phyloP scores from a whole-genome alignment of 495 filamentous ascomycete species.

The Penicillium crystallinum region DNA sequence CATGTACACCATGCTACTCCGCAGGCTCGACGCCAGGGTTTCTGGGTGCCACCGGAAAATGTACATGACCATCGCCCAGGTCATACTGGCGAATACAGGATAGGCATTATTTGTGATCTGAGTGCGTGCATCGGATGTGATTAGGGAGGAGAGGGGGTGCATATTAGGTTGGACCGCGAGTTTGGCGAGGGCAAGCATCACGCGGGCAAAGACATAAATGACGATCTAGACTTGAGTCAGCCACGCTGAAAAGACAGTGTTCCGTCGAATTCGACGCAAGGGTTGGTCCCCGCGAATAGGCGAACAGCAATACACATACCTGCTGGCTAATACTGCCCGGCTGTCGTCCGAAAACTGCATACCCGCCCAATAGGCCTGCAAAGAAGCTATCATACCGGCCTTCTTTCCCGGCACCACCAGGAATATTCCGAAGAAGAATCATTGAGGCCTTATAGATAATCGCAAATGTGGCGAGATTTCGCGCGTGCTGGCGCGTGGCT shows the following conservation, averaged over 20 bases:
- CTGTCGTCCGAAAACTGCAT: conserved; percentile 84
- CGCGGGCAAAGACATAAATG: conserved; percentile 94
- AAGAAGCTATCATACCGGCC: conserved; percentile 78
- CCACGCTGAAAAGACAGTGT: background rate
- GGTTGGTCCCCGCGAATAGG: too few relatives aligned
- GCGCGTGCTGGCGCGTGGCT: conserved; percentile 85
- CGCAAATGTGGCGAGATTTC: conserved; percentile 86
- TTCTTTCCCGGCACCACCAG: conserved; percentile 55
- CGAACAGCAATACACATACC: conserved; percentile 26
- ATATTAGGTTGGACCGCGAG: conserved; percentile 65
- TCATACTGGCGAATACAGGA: conserved; percentile 83
- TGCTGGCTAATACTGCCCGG: conserved; percentile 86
- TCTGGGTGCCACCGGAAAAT: conserved; percentile 89
- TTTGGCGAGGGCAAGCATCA: conserved; percentile 76
- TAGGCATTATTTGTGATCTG: conserved; percentile 66
- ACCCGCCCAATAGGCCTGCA: conserved; percentile 87
- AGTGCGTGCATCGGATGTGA: conserved; percentile 39
- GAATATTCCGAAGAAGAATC: conserved; percentile 59
- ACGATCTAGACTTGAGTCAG: conserved; percentile 54
- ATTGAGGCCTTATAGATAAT: conserved; percentile 80
- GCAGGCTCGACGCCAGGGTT: conserved; percentile 79
- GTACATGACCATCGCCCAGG: conserved; percentile 94
- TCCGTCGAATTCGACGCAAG: background rate
- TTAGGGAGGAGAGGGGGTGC: conserved; percentile 38
- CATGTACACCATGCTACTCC: conserved; percentile 98